Evolutionary conservation across 2,329 filamentous ascomycete genomes (phyloP).

Genomic region (Ramularia endophylla): DNA sequence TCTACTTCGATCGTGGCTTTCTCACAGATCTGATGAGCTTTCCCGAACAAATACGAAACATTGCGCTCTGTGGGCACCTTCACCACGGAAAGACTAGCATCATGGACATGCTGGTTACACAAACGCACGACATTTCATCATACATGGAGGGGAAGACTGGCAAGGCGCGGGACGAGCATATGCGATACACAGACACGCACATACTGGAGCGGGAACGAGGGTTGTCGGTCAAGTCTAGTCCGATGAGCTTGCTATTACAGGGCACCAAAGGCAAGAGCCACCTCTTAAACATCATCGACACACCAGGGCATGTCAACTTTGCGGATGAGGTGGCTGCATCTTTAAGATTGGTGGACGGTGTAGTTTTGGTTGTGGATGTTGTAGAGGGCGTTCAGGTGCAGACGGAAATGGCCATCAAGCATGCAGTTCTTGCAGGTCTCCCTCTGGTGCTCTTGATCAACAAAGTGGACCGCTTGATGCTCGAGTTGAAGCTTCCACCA

Average conservation of each 20-base stretch:
- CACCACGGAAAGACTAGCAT: conserved; percentile 98
- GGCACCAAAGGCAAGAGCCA: conserved; percentile 91
- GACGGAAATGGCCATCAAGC: conserved; percentile 94
- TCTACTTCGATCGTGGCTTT: conserved; percentile 82
- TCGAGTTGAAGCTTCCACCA: conserved; percentile 90
- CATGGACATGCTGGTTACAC: conserved; percentile 95
- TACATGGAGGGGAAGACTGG: conserved; percentile 75
- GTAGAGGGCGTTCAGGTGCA: conserved; percentile 99
- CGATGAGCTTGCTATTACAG: conserved; percentile 89
- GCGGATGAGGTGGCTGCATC: conserved; percentile 93
- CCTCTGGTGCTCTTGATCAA: conserved; percentile 89
- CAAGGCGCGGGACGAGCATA: conserved; percentile 76
- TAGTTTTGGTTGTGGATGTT: conserved; percentile 90
- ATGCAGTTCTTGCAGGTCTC: conserved; percentile 83
- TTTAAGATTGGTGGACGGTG: conserved; percentile 79
- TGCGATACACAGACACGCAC: conserved; percentile 92
- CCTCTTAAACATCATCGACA: conserved; percentile 90
- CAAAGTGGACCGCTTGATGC: conserved; percentile 92
- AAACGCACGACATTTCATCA: conserved; percentile 83
- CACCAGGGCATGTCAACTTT: conserved; percentile 96
- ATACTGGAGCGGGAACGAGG: conserved; percentile 83
- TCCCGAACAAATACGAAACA: conserved; percentile 87
- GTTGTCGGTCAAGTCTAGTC: conserved; percentile 83
- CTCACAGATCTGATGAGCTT: conserved; percentile 97
- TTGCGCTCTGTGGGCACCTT: conserved; percentile 85